Percentiles rank a stretch among this genome's conserved stretches.
phyloP scores from a whole-genome alignment of 257 asterid species.

The Paulownia fortunei region DNA sequence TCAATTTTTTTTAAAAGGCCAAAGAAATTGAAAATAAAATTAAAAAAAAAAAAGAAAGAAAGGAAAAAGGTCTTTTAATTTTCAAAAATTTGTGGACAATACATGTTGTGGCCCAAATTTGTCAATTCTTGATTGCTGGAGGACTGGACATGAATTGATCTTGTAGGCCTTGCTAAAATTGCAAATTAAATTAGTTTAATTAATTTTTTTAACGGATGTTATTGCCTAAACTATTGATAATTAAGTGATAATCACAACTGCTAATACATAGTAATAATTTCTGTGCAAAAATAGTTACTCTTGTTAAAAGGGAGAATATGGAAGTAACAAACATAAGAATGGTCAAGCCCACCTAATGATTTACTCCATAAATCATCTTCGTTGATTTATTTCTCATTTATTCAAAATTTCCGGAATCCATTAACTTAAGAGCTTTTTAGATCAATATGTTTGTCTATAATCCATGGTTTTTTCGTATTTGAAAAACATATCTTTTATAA shows the following conservation, averaged over 20 bases:
- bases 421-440: too few species aligned
- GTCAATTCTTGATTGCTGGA: constrained; percentile 21
- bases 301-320: too few species aligned
- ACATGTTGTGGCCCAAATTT: constrained; percentile 16
- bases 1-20: too few species aligned
- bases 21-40: neutral
- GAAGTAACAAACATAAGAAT: too few species aligned
- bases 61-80: neutral
- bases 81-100: constrained; percentile 16
- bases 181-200: constrained; percentile 23
- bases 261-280: neutral
- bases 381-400: too few species aligned
- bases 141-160: neutral
- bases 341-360: too few species aligned
- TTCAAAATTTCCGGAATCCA: too few species aligned
- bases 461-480: too few species aligned
- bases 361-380: too few species aligned
- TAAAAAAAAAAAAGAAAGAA: neutral
- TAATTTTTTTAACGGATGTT: neutral
- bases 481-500: too few species aligned
- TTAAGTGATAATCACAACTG: neutral
- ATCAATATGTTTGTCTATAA: too few species aligned
- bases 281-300: too few species aligned
- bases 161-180: constrained; percentile 22
- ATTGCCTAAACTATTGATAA: neutral